Base-by-base conservation (phyloP, 1,139 yeast species). In the Blastobotrys arbuscula region DNA sequence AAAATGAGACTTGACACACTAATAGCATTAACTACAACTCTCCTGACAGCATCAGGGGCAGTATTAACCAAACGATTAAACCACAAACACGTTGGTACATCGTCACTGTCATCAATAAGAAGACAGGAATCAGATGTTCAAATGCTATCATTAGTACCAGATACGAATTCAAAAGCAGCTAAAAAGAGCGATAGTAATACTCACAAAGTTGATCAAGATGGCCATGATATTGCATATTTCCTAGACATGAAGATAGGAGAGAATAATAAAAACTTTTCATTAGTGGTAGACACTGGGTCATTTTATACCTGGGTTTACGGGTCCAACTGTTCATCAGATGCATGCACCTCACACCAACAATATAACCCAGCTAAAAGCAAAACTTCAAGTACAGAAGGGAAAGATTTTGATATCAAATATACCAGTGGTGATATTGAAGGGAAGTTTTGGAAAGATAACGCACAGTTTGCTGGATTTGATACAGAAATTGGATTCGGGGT, bases 271-370 rank as follows among this genome's bases (percentile, higher is more conserved):
- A 67, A 66, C 30, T 80, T 74, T 58, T 77, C 78, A 6, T 65
- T 82, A 40, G 70, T 82, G 16, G 66, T 82, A 24, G 88, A 82
- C 60, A 81, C 88, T 0, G 87, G 85, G 1, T 78, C 84, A 34
- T 79, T 81, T 35, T 75, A 79, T 52, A 63, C 81, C 1, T 82
- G 88, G 88, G 72, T 82, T 2, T 80, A 79, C 59, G 79, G 79
- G 45, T 61, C 70, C 1, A 66, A 74, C 44, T 81, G 87, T 65
- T 63, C 67, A 0, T 70, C 73, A 30, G 53, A 59, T 13, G 71
- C 78, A 0, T 81, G 87, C 59, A 49, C 63, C 2, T 59, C 64
- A 35, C 72, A 72, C 49, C 51, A 56, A 7, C 56, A 62, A 4
- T 72, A 68, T 48, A 60, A 69, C n/a, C 46, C 64, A 1, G 43